These are phyloP conservation scores for Elongisporangium anandrum DNA, from an alignment of 352 stramenopile species.

Conservation along the genomic window DNA sequence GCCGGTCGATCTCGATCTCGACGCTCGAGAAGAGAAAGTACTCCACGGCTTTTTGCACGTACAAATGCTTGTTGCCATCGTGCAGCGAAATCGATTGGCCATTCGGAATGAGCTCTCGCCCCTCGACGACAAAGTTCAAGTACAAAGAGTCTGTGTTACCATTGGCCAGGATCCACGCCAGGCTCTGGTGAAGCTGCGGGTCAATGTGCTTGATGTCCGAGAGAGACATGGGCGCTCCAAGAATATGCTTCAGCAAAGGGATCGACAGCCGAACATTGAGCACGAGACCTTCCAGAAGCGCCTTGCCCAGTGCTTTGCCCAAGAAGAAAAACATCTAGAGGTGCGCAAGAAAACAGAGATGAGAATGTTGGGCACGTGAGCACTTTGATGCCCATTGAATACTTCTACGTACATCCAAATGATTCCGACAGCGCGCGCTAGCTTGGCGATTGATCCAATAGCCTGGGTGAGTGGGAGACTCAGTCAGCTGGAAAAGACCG, in stretches of 20 bases:
- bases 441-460: constrained; percentile 61
- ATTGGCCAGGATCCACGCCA: constrained; percentile 58
- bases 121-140: constrained; percentile 63
- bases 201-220: constrained; percentile 67
- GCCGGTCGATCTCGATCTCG: constrained; percentile 76
- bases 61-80: constrained; percentile 95
- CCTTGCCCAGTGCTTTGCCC: constrained; percentile 62
- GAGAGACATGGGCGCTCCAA: constrained; percentile 47
- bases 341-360: background rate
- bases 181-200: constrained; percentile 65
- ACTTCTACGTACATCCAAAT: constrained; percentile 30
- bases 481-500: constrained; percentile 46
- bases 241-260: constrained; percentile 67
- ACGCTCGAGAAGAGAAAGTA: constrained; percentile 95
- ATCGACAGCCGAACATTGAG: constrained; percentile 63
- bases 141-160: constrained; percentile 42
- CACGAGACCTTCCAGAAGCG: constrained; percentile 66
- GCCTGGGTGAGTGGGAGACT: constrained; percentile 36
- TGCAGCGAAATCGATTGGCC: constrained; percentile 71
- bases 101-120: constrained; percentile 55
- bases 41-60: constrained; percentile 89
- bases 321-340: constrained; percentile 79
- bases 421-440: constrained; percentile 14
- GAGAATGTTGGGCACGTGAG: constrained; percentile 1
- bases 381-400: background rate